Percentiles rank a stretch among this genome's conserved stretches.
Conservation (phyloP, 148 eudicot species). For the Silene uniflora region DNA sequence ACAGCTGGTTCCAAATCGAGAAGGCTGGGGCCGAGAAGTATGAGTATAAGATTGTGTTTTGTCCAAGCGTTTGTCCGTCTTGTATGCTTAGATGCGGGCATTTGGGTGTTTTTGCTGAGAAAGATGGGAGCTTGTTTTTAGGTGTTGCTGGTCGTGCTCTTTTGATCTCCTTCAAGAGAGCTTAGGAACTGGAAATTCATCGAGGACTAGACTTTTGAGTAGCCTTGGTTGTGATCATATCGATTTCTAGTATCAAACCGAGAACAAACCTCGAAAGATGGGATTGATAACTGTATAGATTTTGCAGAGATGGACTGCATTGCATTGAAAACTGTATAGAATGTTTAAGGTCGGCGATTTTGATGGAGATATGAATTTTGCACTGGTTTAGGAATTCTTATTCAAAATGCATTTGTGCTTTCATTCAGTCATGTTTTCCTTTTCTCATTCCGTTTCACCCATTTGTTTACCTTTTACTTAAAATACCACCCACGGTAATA, state of each 20-base stretch:
- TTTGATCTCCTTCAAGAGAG: slow-evolving; percentile 40
- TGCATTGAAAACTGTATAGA: not conserved
- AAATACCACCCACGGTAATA: too few relatives aligned
- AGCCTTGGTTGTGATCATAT: too few relatives aligned
- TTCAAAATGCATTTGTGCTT: too few relatives aligned
- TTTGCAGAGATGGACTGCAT: not conserved
- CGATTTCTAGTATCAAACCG: too few relatives aligned
- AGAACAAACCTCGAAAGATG: too few relatives aligned
- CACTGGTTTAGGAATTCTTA: not conserved
- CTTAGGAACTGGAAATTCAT: not conserved
- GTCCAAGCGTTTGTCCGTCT: slow-evolving; percentile 48
- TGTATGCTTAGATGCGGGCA: slow-evolving; percentile 49
- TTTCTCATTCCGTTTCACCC: not conserved
- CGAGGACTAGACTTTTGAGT: too few relatives aligned
- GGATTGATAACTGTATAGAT: too few relatives aligned
- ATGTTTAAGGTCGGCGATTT: not conserved
- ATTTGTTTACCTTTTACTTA: too few relatives aligned
- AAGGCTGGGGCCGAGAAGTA: slow-evolving; percentile 18
- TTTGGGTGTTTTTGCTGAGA: slow-evolving; percentile 32
- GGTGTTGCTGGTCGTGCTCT: slow-evolving; percentile 40
- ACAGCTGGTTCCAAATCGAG: slow-evolving; percentile 49
- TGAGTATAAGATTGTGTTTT: slow-evolving; percentile 47
- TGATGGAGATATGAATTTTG: not conserved
- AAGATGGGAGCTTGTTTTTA: slow-evolving; percentile 39
- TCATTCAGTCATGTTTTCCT: not conserved